Percentiles rank a stretch among this genome's conserved stretches.
Evolutionary conservation across 2,329 filamentous ascomycete genomes (phyloP).

Genomic region (Emmonsiellopsis sp.): DNA sequence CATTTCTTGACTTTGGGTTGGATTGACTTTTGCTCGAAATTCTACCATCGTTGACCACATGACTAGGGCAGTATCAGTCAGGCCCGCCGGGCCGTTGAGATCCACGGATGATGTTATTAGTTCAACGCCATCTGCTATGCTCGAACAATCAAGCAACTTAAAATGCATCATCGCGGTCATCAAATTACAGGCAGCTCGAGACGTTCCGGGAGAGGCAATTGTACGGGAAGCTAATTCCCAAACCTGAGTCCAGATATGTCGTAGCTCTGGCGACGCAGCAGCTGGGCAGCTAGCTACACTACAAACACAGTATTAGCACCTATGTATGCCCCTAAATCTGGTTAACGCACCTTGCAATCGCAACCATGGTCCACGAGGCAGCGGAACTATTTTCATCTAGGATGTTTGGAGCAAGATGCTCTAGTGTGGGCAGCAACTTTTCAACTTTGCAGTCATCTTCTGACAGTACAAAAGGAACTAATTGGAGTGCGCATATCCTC

Average conservation of each 20-base stretch:
- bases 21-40: slow-evolving; percentile 57
- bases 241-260: slow-evolving; percentile 55
- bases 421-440: slow-evolving; percentile 48
- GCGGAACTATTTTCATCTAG: slow-evolving; percentile 60
- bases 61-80: slow-evolving; percentile 70
- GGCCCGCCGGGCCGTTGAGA: slow-evolving; percentile 65
- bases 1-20: slow-evolving; percentile 57
- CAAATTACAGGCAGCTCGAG: slow-evolving; percentile 67
- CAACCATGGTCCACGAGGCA: slow-evolving; percentile 75
- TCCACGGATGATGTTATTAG: slow-evolving; percentile 68
- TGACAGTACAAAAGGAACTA: slow-evolving; percentile 44
- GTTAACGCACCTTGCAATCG: slow-evolving; percentile 60
- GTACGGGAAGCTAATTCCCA: slow-evolving; percentile 69
- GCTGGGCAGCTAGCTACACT: slow-evolving; percentile 25
- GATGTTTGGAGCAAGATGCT: slow-evolving; percentile 50
- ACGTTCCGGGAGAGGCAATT: slow-evolving; percentile 60
- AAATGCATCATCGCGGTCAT: slow-evolving; percentile 59
- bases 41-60: slow-evolving; percentile 64
- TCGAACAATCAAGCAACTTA: slow-evolving; percentile 58
- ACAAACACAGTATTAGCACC: slow-evolving; percentile 7
- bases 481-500: slow-evolving; percentile 45
- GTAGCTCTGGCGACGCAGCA: slow-evolving; percentile 34
- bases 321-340: slow-evolving; percentile 4
- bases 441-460: slow-evolving; percentile 39
- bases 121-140: slow-evolving; percentile 60